Percentiles rank a stretch among this genome's conserved stretches.
These are phyloP conservation scores for Rheum nobile DNA, from an alignment of 148 eudicot genomes.

Conservation along the genomic window DNA sequence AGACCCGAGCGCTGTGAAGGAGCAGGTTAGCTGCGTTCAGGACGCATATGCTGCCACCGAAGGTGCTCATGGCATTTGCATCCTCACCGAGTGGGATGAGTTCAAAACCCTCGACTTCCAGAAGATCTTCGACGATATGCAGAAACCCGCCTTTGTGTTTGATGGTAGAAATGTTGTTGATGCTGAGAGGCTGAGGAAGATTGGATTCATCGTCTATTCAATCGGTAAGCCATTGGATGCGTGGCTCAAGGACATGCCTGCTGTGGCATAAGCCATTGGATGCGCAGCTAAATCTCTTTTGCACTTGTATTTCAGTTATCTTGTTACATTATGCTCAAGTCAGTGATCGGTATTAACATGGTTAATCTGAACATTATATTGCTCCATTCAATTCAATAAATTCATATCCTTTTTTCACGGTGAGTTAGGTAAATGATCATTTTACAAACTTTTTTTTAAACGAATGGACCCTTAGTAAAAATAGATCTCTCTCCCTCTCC, in stretches of 20 bases:
- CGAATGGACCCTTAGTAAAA: too few species aligned
- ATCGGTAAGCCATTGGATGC: constrained; percentile 69
- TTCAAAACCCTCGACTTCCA: constrained; percentile 48
- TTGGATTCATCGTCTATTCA: constrained; percentile 68
- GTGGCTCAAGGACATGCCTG: constrained; percentile 68
- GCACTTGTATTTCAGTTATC: not conserved
- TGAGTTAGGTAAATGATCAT: too few species aligned
- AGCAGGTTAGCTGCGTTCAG: constrained; percentile 31
- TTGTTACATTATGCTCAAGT: not conserved
- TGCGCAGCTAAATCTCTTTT: not conserved
- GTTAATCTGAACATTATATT: not conserved
- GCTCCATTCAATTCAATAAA: not conserved
- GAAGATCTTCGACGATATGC: constrained; percentile 53
- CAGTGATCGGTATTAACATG: not conserved
- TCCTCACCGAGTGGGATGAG: constrained; percentile 74
- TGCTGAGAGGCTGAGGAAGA: constrained; percentile 43
- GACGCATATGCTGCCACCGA: constrained; percentile 57
- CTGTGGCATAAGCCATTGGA: constrained; percentile 39
- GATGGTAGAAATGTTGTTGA: constrained; percentile 65
- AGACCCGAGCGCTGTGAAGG: constrained; percentile 26
- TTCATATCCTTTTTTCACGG: too few species aligned
- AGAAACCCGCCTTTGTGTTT: constrained; percentile 62
- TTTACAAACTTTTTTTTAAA: too few species aligned
- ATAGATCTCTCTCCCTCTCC: too few species aligned
- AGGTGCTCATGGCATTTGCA: constrained; percentile 60